Evolutionary conservation across 306 rosid species (phyloP).

Genomic region (Aeschynomene evenia): DNA sequence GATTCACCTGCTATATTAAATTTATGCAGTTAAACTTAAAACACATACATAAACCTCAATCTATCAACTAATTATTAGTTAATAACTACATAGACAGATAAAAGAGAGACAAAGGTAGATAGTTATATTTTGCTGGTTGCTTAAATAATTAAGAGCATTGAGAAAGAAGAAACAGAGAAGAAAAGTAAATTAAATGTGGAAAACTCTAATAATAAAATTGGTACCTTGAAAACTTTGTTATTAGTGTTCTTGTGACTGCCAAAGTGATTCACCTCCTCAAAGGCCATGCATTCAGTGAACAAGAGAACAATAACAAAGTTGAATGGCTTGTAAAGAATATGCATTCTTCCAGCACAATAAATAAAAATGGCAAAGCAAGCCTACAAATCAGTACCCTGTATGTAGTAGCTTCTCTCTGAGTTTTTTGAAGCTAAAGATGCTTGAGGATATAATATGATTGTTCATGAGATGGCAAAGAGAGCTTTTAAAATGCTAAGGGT

Average conservation of each 20-base stretch:
- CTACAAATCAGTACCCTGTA: slow-evolving; percentile 12
- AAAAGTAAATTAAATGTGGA: not conserved
- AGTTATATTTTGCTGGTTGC: not conserved
- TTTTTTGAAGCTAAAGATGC: slow-evolving; percentile 33
- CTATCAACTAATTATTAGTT: not conserved
- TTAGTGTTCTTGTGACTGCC: slow-evolving; percentile 36
- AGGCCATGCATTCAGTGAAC: slow-evolving; percentile 51
- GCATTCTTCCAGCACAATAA: slow-evolving; percentile 50
- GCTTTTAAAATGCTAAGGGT: slow-evolving; percentile 39
- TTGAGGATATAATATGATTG: slow-evolving; percentile 46
- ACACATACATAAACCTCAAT: not conserved
- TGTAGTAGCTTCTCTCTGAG: slow-evolving; percentile 1
- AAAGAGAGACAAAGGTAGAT: not conserved
- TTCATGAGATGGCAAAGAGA: slow-evolving; percentile 35
- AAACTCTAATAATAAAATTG: not conserved
- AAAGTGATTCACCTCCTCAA: slow-evolving; percentile 41
- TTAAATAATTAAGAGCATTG: not conserved
- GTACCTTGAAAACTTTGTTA: slow-evolving; percentile 51
- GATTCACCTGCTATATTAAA: slow-evolving; percentile 49
- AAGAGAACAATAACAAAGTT: slow-evolving; percentile 41
- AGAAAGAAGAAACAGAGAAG: slow-evolving; percentile 12
- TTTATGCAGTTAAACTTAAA: not conserved
- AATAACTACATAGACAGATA: not conserved
- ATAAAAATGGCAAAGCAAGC: slow-evolving; percentile 1
- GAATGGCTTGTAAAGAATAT: slow-evolving; percentile 26